Evolutionary conservation across 2,329 filamentous ascomycete genomes (phyloP), one percentile per base, ranked within the genome.

Genomic region (Exophiala lecanii-corni): DNA sequence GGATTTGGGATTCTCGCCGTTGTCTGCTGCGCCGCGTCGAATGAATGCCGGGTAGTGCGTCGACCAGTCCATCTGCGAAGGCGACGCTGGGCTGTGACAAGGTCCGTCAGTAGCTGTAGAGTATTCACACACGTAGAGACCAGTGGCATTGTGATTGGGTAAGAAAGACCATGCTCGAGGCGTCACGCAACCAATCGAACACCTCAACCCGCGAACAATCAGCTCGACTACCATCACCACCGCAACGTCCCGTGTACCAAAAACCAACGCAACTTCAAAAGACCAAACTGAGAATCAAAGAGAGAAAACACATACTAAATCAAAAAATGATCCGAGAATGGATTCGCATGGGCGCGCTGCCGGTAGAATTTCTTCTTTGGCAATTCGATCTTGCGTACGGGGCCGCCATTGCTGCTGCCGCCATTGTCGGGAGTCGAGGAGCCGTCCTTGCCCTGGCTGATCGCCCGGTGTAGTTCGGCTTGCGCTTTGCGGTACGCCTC

Each of bases 301-400:
- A 41, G 36, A 34, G 34, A 26, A 19, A 19, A 34, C 13, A 71
- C 79, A 58, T 77, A 94, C 92, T 98, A 98, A 58, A 76, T 75
- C 62, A 98, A 73, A 45, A 79, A 73, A 71, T 98, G 92, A 60
- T 98, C 92, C 2, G 91, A 96, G 69, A 98, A 98, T 5, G 91
- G 89, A 70, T 98, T 98, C 51, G 92, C 92, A 69, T 98, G 92
- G 26, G 92, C 92, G 64, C 92, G 79, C 67, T 98, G 92, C 43
- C 92, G 81, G 65, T 95, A 98, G 70, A 92, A 95, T 70, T 86
- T 91, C 74, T 98, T 98, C 67, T 87, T 84, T 7, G 92, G 92
- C 57, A 96, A 69, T 57, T 80, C 75, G 5, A 79, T 67, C 28
- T 69, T 50, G 23, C 46, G 51, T 25, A 50, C 49, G 20, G 56